A percentile compares a stretch with the other conserved stretches of the same genome.
These are phyloP conservation scores for Neonothopanus nambi DNA, from an alignment of 1,284 basidiomycete species.

Conservation along the genomic window DNA sequence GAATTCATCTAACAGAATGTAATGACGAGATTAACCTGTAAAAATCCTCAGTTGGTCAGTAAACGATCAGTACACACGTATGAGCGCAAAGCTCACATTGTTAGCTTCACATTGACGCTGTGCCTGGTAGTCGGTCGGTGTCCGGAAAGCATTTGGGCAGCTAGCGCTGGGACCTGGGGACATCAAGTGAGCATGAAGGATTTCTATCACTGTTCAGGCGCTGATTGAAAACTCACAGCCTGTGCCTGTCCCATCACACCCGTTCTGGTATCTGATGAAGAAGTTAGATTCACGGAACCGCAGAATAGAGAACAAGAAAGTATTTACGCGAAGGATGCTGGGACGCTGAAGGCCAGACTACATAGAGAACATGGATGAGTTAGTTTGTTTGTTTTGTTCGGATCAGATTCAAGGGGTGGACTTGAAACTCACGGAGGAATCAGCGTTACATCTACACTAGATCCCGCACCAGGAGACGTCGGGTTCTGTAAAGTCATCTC, in stretches of 20 bases:
- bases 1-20: not conserved
- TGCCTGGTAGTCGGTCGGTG: constrained; percentile 4
- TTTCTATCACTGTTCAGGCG: not conserved
- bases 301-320: not conserved
- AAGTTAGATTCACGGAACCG: not conserved
- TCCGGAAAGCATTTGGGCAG: constrained; percentile 8
- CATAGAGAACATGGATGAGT: not conserved
- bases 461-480: constrained; percentile 8
- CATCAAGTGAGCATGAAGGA: not conserved
- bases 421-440: constrained; percentile 9
- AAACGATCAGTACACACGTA: not conserved
- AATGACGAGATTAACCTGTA: constrained; percentile 1
- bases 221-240: constrained; percentile 2
- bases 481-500: constrained; percentile 9
- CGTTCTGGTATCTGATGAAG: constrained; percentile 5
- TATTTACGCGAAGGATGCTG: constrained; percentile 3
- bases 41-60: not conserved
- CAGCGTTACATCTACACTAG: constrained; percentile 7
- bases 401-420: not conserved
- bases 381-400: not conserved
- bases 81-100: constrained; percentile 3
- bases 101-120: constrained; percentile 8
- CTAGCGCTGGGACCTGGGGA: not conserved
- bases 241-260: constrained; percentile 6
- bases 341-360: constrained; percentile 6